Percentiles rank a stretch among this genome's conserved stretches.
Evolutionary conservation across 2,329 filamentous ascomycete genomes (phyloP).

Genomic region (Blastomyces gilchristii): DNA sequence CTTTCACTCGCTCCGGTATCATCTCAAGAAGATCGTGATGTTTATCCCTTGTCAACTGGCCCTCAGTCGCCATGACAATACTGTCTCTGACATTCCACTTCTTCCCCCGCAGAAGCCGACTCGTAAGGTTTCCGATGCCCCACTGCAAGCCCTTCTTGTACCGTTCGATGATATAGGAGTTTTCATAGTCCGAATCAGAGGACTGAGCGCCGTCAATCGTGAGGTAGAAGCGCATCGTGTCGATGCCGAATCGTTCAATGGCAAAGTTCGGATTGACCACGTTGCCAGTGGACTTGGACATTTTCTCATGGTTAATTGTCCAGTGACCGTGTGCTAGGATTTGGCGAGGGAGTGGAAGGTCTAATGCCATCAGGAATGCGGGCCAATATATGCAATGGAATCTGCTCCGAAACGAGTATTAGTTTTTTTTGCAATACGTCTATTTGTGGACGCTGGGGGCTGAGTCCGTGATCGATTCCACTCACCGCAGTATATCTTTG

Average conservation of each 20-base stretch:
- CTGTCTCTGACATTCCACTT: conserved; percentile 57
- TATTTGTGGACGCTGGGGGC: neutral
- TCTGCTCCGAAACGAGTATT: conserved; percentile 21
- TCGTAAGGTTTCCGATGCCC: conserved; percentile 70
- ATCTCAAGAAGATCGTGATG: conserved; percentile 35
- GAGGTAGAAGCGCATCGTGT: conserved; percentile 83
- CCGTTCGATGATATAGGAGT: conserved; percentile 58
- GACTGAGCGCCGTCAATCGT: conserved; percentile 66
- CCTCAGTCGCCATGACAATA: conserved; percentile 36
- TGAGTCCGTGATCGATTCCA: conserved; percentile 7
- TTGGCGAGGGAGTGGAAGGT: conserved; percentile 64
- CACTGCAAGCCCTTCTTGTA: conserved; percentile 73
- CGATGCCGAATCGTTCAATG: conserved; percentile 76
- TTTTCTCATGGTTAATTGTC: conserved; percentile 84
- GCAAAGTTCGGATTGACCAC: conserved; percentile 92
- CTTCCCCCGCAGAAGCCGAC: conserved; percentile 57
- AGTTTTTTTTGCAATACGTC: neutral
- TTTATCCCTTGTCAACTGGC: conserved; percentile 22
- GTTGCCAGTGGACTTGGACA: conserved; percentile 93
- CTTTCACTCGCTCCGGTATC: conserved; percentile 36
- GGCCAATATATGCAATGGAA: conserved; percentile 99
- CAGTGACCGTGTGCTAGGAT: conserved; percentile 89
- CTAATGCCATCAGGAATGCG: conserved; percentile 81
- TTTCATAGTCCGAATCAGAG: conserved; percentile 77
- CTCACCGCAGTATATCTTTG: conserved; percentile 77